A percentile compares a stretch with the other conserved stretches of the same genome.
Conservation (phyloP, 1,284 basidiomycete genomes). For the Leccinum holopus region DNA sequence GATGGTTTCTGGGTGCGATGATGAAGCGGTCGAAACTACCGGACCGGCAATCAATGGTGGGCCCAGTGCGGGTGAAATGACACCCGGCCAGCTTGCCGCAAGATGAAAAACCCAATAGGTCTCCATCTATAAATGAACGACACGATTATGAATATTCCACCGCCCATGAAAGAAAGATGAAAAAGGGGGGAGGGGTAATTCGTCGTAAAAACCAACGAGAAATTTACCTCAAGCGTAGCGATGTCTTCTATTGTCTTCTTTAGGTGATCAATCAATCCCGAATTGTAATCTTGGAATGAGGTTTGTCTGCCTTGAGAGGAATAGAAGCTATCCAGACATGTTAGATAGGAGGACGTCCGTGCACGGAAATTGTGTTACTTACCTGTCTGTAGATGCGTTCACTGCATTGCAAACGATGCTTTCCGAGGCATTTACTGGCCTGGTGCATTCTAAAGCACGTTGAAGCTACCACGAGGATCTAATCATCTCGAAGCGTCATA, state of each 20-base stretch:
- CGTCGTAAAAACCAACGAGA: conserved; percentile 10
- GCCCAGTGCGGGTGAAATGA: conserved; percentile 20
- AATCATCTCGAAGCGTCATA: conserved; percentile 3
- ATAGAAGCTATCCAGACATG: conserved; percentile 60
- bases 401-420: conserved; percentile 49
- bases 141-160: conserved; percentile 2
- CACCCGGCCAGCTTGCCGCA: conserved; percentile 57
- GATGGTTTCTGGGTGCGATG: conserved; percentile 20
- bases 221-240: conserved; percentile 64
- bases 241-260: conserved; percentile 49
- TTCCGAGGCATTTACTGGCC: conserved; percentile 39
- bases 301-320: conserved; percentile 81
- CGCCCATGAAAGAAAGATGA: not conserved
- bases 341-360: conserved; percentile 8
- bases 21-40: conserved; percentile 36
- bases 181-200: not conserved
- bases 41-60: conserved; percentile 48
- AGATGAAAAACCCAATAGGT: conserved; percentile 77
- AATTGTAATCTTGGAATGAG: conserved; percentile 76
- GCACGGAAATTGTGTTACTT: conserved; percentile 34
- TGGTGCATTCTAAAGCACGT: conserved; percentile 45
- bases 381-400: conserved; percentile 81
- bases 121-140: conserved; percentile 62
- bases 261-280: conserved; percentile 60
- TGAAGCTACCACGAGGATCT: conserved; percentile 42